Evolutionary conservation across 345 rosid genomes (phyloP).

Genomic region (Rubroshorea leprosula): DNA sequence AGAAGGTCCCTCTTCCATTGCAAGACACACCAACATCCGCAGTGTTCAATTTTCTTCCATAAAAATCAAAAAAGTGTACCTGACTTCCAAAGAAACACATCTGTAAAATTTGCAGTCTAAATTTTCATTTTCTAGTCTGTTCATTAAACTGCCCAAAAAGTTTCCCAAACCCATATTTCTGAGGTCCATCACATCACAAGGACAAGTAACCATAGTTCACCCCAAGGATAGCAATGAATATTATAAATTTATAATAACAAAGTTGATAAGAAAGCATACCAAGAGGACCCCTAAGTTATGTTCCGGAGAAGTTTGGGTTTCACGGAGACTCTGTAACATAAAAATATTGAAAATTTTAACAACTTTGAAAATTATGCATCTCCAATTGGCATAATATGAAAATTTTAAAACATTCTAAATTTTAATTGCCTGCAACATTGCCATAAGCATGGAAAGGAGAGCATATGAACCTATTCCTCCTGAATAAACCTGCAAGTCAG

Average conservation of each 20-base stretch:
- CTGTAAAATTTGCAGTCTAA: not conserved
- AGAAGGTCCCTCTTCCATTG: slow-evolving; percentile 59
- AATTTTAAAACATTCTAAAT: slow-evolving; percentile 2
- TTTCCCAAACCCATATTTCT: not conserved
- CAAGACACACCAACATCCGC: slow-evolving; percentile 87
- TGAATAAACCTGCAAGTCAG: slow-evolving; percentile 64
- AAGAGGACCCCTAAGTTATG: slow-evolving; percentile 80
- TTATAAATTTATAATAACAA: not conserved
- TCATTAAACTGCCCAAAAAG: not conserved
- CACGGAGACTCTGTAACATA: slow-evolving; percentile 50
- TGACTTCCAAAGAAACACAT: slow-evolving; percentile 25
- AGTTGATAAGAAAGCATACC: slow-evolving; percentile 40
- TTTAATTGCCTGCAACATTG: slow-evolving; percentile 59
- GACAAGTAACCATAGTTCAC: not conserved
- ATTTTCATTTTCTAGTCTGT: not conserved
- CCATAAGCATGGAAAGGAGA: slow-evolving; percentile 80
- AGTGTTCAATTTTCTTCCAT: slow-evolving; percentile 77
- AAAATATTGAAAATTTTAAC: slow-evolving; percentile 5
- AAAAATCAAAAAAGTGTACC: slow-evolving; percentile 86
- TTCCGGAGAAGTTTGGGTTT: slow-evolving; percentile 45
- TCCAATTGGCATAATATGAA: not conserved
- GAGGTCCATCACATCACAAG: not conserved
- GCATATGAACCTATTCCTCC: slow-evolving; percentile 97
- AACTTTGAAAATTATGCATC: too few species aligned
- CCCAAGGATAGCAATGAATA: not conserved